Conservation (phyloP, 139 green algal genomes). For the Closterium sp. region DNA sequence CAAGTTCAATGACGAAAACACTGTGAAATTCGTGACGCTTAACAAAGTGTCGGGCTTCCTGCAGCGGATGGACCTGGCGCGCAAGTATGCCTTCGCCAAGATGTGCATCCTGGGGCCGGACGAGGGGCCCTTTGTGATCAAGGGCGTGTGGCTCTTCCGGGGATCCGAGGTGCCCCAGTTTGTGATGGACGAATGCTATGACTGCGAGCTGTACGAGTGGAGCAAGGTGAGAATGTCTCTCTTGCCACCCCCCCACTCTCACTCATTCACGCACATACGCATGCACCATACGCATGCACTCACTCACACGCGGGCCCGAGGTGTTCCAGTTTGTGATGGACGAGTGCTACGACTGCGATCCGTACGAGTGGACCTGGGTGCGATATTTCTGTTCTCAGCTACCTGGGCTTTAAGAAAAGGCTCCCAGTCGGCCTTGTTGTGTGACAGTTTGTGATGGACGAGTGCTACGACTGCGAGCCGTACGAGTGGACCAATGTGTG, state of each 20-base stretch:
- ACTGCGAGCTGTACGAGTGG: slow-evolving; percentile 67
- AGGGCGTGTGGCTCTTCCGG: slow-evolving; percentile 66
- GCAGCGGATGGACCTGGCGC: slow-evolving; percentile 65
- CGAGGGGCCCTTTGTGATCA: slow-evolving; percentile 58
- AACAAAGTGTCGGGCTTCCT: slow-evolving; percentile 71
- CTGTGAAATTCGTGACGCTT: slow-evolving; percentile 67
- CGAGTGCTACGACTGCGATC: too few relatives aligned
- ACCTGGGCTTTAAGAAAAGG: too few relatives aligned
- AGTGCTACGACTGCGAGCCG: slow-evolving; percentile 68
- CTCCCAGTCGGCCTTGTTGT: too few relatives aligned
- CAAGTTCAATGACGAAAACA: slow-evolving; percentile 74
- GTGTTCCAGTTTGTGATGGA: not conserved
- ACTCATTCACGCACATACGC: not conserved
- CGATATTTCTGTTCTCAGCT: too few relatives aligned
- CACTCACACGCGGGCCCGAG: not conserved
- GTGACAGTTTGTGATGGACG: slow-evolving; percentile 59
- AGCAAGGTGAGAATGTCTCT: slow-evolving; percentile 55
- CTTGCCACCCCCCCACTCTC: not conserved
- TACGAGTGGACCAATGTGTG: slow-evolving; percentile 63
- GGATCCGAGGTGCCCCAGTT: slow-evolving; percentile 60
- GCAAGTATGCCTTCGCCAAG: slow-evolving; percentile 69
- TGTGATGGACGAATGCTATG: slow-evolving; percentile 65
- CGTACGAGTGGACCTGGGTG: not conserved
- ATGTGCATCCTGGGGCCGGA: slow-evolving; percentile 67
- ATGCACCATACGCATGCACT: not conserved